Conservation (phyloP, 352 stramenopile genomes). For the Phytophthora vignae region DNA sequence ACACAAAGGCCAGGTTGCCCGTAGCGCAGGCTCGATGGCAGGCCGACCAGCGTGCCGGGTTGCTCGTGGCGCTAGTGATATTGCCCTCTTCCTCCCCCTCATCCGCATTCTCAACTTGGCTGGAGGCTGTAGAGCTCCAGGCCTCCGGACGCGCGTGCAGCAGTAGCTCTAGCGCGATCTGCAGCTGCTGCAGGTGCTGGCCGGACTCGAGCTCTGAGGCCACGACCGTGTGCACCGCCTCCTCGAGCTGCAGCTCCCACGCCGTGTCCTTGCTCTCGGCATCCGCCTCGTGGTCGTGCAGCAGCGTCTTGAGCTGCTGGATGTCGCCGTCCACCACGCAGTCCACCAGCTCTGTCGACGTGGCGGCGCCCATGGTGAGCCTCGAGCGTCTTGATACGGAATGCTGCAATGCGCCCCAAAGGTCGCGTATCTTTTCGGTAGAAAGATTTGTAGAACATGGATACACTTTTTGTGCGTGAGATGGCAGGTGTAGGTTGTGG, state of each 20-base stretch:
- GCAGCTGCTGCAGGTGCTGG: conserved; percentile 67
- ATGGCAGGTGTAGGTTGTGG: conserved; percentile 3
- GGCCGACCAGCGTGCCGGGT: conserved; percentile 54
- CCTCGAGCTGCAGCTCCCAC: conserved; percentile 51
- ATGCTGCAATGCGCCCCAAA: conserved; percentile 20
- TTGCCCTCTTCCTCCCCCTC: conserved; percentile 8
- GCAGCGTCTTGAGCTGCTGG: conserved; percentile 50
- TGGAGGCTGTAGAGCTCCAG: conserved; percentile 40
- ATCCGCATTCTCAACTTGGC: conserved; percentile 7
- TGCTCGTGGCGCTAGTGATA: conserved; percentile 29
- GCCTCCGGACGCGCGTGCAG: conserved; percentile 42
- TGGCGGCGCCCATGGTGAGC: conserved; percentile 25
- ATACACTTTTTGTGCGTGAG: conserved; percentile 8
- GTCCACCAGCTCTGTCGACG: conserved; percentile 47
- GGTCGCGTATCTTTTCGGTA: conserved; percentile 30
- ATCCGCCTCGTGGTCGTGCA: conserved; percentile 30
- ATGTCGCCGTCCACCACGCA: conserved; percentile 65
- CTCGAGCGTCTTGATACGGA: conserved; percentile 4
- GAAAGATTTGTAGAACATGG: conserved; percentile 26
- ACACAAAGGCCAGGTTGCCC: conserved; percentile 64
- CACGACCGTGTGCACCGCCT: conserved; percentile 65
- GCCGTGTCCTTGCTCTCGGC: conserved; percentile 16
- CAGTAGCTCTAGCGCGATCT: conserved; percentile 70
- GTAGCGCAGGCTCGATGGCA: conserved; percentile 67
- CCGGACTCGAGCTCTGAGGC: conserved; percentile 62